Evolutionary conservation across 345 rosid species (phyloP).

Genomic region (Linum trigynum): DNA sequence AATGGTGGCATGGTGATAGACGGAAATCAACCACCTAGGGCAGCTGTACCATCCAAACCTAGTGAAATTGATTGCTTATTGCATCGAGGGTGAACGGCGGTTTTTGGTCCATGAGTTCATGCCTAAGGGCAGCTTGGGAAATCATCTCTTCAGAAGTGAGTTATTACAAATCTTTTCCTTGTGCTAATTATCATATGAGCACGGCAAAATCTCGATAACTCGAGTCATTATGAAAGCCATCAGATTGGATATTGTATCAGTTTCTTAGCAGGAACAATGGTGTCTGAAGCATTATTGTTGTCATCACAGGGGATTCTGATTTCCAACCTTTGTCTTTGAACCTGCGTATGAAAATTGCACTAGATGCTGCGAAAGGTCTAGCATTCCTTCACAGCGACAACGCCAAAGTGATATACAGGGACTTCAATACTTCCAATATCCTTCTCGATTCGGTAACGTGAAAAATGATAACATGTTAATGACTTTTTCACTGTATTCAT

Average conservation of each 20-base stretch:
- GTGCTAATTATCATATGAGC: neutral
- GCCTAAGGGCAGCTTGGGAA: conserved; percentile 1
- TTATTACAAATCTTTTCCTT: neutral
- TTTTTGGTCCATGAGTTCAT: neutral
- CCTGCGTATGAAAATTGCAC: neutral
- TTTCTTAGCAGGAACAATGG: neutral
- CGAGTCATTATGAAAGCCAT: neutral
- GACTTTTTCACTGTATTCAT: neutral
- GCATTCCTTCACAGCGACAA: conserved; percentile 2
- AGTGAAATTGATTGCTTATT: neutral
- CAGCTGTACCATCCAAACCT: conserved; percentile 1
- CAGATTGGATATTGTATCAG: too few species aligned
- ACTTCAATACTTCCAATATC: conserved; percentile 2
- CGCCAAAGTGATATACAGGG: neutral
- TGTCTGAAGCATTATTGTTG: neutral
- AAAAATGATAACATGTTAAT: neutral
- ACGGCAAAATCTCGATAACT: neutral
- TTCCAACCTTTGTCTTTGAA: neutral
- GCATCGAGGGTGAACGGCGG: neutral
- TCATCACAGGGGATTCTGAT: neutral
- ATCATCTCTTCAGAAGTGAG: conserved; percentile 4
- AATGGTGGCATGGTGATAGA: too few species aligned
- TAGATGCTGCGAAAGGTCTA: neutral
- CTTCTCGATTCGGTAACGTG: neutral
- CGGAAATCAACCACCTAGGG: neutral